Evolutionary conservation across 192 early-diverging fungal species (phyloP), one percentile per base, ranked within the genome.

Genomic region (Coemansia sp.): DNA sequence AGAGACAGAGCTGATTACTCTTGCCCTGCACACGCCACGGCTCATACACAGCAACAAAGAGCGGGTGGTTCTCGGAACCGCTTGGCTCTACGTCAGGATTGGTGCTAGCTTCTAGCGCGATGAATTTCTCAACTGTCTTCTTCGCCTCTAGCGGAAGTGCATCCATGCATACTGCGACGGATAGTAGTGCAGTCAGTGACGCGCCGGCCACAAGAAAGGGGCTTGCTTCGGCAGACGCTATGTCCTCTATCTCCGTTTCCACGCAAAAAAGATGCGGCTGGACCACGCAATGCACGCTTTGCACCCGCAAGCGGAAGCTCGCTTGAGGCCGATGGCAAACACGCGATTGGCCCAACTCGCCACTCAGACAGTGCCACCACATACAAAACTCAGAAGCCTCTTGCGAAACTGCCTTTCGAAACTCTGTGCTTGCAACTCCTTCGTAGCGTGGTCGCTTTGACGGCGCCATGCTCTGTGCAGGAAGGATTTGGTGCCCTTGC

Each of bases 301-400:
- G 30, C 4, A 81, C 33, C 10, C 41, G 66, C 30, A 72, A 45
- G 2, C 73, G 66, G 45, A 76, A 30, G n/a, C 64, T 20, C 1
- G 69, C 60, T 44, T 38, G 53, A 26, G 73, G 69, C 53, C 46
- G 57, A 24, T 62, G 62, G 30, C 69, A 71, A 1, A 66, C 66
- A 18, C 71, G 66, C 38, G 56, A 61, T 16, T 55, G 41, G n/a
- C 36, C 52, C 15, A 67, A 35, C n/a, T 62, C 62, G 39, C 63
- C 46, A 63, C 23, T 46, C 36, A 81, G 41, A 21, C 78, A 68
- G 69, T 81, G 78, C 64, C 59, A 70, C 78, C 78, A 81, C 64
- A 76, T 67, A 61, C 67, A 60, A 52, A 72, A 81, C 24, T 69
- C 78, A 0, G 78, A 81, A 14, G 43, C 55, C 18, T 65, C 64